These are phyloP conservation scores for Mycocentrospora acerina DNA, from an alignment of 2,329 filamentous ascomycete species.

Conservation along the genomic window DNA sequence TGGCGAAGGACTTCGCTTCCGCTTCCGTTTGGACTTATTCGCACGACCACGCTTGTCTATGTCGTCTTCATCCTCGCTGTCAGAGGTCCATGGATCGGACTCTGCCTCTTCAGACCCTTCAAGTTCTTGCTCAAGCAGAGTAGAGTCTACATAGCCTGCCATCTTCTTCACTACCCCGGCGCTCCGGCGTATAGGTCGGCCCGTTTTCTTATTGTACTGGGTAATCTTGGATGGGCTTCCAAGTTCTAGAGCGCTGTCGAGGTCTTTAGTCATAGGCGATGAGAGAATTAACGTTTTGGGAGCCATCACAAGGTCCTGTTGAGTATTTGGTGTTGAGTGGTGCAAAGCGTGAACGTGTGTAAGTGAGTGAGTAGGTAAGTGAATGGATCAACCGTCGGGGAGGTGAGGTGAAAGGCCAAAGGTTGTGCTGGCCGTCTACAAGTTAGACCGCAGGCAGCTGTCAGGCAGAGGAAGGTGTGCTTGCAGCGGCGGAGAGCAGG, in stretches of 20 bases:
- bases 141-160: constrained; percentile 46
- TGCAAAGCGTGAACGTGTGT: background rate
- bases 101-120: constrained; percentile 35
- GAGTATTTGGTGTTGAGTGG: background rate
- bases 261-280: constrained; percentile 1
- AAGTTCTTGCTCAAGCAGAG: constrained; percentile 32
- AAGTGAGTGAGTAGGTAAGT: background rate
- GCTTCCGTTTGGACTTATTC: constrained; percentile 31
- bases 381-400: background rate
- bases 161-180: constrained; percentile 38
- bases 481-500: no score
- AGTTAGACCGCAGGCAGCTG: no score
- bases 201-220: constrained; percentile 44
- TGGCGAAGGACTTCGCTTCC: constrained; percentile 39
- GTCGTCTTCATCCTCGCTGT: constrained; percentile 34
- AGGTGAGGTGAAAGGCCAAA: constrained; percentile 3
- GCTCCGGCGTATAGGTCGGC: constrained; percentile 46
- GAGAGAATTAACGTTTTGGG: constrained; percentile 1
- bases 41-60: constrained; percentile 16
- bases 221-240: constrained; percentile 27
- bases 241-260: constrained; percentile 32
- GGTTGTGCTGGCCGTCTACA: background rate
- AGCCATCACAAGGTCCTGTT: constrained; percentile 6
- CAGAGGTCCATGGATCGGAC: constrained; percentile 23
- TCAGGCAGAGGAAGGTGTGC: background rate